These are phyloP conservation scores for Citrus inodora DNA, from an alignment of 345 rosid species.

Conservation along the genomic window DNA sequence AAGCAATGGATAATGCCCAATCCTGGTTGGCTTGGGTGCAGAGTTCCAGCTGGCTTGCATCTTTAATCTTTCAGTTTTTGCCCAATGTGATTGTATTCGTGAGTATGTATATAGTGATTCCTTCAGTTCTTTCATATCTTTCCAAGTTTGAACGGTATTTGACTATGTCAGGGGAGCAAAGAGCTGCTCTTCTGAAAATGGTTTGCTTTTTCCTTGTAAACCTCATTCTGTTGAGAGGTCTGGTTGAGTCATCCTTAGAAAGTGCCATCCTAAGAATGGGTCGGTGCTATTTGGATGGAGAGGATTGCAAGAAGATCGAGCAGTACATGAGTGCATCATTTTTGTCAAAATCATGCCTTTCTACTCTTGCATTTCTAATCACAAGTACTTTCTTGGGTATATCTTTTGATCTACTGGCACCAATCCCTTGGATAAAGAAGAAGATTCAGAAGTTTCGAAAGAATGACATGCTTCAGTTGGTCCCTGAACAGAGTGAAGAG, in stretches of 20 bases:
- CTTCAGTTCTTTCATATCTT: conserved; percentile 84
- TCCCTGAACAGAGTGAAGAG: conserved; percentile 85
- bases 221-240: conserved; percentile 78
- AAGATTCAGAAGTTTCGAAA: conserved; percentile 78
- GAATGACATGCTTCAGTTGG: conserved; percentile 97
- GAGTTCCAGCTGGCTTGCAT: conserved; percentile 90
- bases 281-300: conserved; percentile 91
- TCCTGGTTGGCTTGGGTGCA: conserved; percentile 92
- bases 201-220: conserved; percentile 98
- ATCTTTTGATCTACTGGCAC: conserved; percentile 86
- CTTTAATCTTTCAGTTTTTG: conserved; percentile 82
- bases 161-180: conserved; percentile 88
- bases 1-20: conserved; percentile 90
- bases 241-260: conserved; percentile 90
- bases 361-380: conserved; percentile 91
- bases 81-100: conserved; percentile 87
- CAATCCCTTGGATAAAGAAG: conserved; percentile 96
- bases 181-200: conserved; percentile 96
- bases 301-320: conserved; percentile 96
- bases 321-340: conserved; percentile 94
- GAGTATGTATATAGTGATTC: conserved; percentile 93
- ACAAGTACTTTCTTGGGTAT: conserved; percentile 92
- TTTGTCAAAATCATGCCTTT: conserved; percentile 86
- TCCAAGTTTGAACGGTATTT: conserved; percentile 92
- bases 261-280: conserved; percentile 84